Evolutionary conservation across 306 rosid genomes (phyloP).

Genomic region (Malus sylvestris): DNA sequence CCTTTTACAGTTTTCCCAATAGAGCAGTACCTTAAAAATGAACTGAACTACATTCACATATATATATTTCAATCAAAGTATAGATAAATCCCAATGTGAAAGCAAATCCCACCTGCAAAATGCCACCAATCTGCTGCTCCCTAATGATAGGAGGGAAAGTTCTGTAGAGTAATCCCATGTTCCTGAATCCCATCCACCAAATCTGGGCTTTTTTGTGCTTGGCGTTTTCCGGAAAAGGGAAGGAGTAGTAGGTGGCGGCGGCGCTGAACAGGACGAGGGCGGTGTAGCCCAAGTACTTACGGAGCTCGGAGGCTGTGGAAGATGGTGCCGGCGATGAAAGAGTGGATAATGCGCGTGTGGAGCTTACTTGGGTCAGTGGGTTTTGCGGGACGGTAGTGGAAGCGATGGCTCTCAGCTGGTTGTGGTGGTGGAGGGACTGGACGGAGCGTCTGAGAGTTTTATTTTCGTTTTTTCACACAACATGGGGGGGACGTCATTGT

Average conservation of each 20-base stretch:
- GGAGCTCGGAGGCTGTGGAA: slow-evolving; percentile 45
- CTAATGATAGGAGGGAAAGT: slow-evolving; percentile 74
- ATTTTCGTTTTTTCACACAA: too few relatives aligned
- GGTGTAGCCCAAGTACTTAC: slow-evolving; percentile 73
- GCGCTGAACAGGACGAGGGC: slow-evolving; percentile 75
- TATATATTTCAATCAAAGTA: neutral
- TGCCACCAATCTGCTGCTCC: slow-evolving; percentile 98
- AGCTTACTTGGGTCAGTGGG: slow-evolving; percentile 12
- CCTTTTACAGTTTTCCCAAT: neutral
- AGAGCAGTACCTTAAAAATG: neutral
- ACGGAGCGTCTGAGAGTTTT: slow-evolving; percentile 35
- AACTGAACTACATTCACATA: neutral
- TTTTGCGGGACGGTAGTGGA: slow-evolving; percentile 4
- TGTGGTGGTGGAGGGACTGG: slow-evolving; percentile 11
- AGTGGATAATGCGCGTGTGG: slow-evolving; percentile 33
- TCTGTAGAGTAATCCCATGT: slow-evolving; percentile 80
- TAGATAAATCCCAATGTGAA: neutral
- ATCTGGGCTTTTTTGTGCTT: slow-evolving; percentile 88
- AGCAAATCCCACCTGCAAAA: slow-evolving; percentile 53
- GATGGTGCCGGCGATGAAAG: slow-evolving; percentile 15
- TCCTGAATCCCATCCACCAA: slow-evolving; percentile 85
- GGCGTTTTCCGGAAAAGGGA: slow-evolving; percentile 67
- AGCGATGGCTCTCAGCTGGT: slow-evolving; percentile 10
- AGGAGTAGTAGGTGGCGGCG: slow-evolving; percentile 83
- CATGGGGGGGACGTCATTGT: too few relatives aligned